Evolutionary conservation across 805 yeast species (phyloP), one percentile per base, ranked within the genome.

Genomic region (Myxozyma neotropica): DNA sequence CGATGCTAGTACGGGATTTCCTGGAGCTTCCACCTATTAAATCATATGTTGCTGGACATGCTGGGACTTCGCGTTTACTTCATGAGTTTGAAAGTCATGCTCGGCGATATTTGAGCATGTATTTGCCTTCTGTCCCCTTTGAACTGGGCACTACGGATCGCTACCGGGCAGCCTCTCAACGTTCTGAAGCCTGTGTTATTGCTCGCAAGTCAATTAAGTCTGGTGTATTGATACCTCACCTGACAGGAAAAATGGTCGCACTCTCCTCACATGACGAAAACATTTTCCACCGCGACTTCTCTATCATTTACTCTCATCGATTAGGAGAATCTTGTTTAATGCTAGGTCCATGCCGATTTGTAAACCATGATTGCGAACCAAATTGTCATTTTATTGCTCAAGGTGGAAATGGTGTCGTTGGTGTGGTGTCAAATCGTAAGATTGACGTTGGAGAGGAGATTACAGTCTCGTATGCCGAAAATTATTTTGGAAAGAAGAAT

Each of bases 291-390:
- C 64, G 67, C 35, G 82, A 79, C 63, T 78, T 79, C 61, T 77
- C 80, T 48, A 73, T 79, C 27, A 73, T 79, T 42, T 71, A 76
- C 53, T 71, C 79, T 3, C 68, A 74, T 21, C 67, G 79, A 8
- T 63, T 67, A 29, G 70, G 70, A 10, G 67, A 64, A 2, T 69
- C 74, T 21, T 74, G 79, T 53, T 67, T 79, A 27, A 76, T 80
- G 81, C 69, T 80, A 40, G 83, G 83, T 0, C 83, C 82, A 0
- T 73, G 78, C 13, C 69, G 83, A 39, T 80, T 80, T 63, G 76
- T 79, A 7, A 80, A 80, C 64, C 83, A 80, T 63, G 78, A 79
- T 64, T 80, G 83, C 65, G 61, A 72, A n/a, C 74, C 80, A 3
- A 80, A 79, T 64, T 72, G 78, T 1, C 69, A 68, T 39, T 78